Base-by-base conservation (phyloP, 179 eudicot genomes). In the Camellia oleifera region DNA sequence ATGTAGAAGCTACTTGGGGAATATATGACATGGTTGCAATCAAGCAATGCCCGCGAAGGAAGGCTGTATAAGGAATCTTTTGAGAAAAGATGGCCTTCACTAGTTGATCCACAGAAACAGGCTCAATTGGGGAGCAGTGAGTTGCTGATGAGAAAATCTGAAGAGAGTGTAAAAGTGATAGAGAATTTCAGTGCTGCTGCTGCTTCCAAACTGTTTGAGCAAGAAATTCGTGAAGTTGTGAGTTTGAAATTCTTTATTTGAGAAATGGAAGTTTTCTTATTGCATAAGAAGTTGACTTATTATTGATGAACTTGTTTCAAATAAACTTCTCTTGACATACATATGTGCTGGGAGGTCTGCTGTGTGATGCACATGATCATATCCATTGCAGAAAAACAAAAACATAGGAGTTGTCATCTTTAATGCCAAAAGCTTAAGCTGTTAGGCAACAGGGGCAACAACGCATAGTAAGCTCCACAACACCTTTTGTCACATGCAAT, bases 221-320 rank as follows among this genome's bases (percentile, higher is more conserved):
- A 92, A 90, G 99, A 97, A 88, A 90, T 94, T 72, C 97, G 97
- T 77, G 93, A 94, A 91, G 93, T 88, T 88, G 98, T 97, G 80
- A 89, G 94, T 82, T 73, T 73, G 40, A 62, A 65, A 73, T 74
- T 78, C 64, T 65, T 66, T 13, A 52, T 20, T 9, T 5, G 50
- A 42, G 57, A 32, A 40, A 42, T 77, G 50, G 13, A 45, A 76
- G 44, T 69, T 72, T 72, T 72, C 20, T 18, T 68, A 6, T 66
- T 26, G 60, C 32, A 48, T 14, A 63, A 45, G 64, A 73, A 54
- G 60, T 70, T 56, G 65, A 20, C 14, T 18, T 79, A 6, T 62
- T 23, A 15, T 17, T n/a, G 15, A 4, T 75, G 46, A 66, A 45
- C 57, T 64, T 54, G 78, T 80, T 65, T 80, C 45, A 44, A 74